Evolutionary conservation across 495 filamentous ascomycete species (phyloP), one percentile per base, ranked within the genome.

Genomic region (Penicillium salamii): DNA sequence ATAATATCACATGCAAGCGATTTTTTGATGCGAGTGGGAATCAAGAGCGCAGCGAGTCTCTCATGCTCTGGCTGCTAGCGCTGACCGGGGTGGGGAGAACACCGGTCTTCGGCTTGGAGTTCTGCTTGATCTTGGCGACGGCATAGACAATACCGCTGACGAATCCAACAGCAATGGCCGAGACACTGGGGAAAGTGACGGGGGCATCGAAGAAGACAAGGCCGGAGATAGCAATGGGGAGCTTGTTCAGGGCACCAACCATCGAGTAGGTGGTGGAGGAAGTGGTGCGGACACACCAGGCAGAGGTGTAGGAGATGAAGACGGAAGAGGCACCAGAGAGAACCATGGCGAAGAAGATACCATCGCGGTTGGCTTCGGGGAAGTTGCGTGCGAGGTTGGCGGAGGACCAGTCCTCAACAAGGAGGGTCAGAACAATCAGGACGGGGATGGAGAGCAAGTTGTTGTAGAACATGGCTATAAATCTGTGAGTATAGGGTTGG

Each of bases 401-500:
- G 31, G 82, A 72, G 8, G 90, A 92, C 93, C 93, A 99, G 74
- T 97, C 85, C 66, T 99, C 93, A 50, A 88, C 76, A 52, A 96
- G 59, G 43, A 96, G 72, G 20, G 95, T 92, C 72, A 82, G 84
- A 54, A 89, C 69, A 42, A 97, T 66, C 21, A 99, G 83, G 55
- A 97, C 86, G 42, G 93, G 93, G 52, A 99, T 96, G 18, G 91
- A 95, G 51, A 99, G 83, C 36, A 99, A 81, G 70, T 99, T 99
- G 83, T 99, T 99, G 78, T 99, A 99, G 74, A 92, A 99, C 93
- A 98, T 98, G 55, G 91, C 92, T 97, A 56, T 20, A 29, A 17
- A 40, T 44, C 42, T 12, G 58, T 76, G 61, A 78, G 72, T 52
- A 54, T 37, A 29, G 20, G 46, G 12, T n/a, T 15, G 20, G 21